Base-by-base conservation (phyloP, 805 yeast genomes). In the Barnettozyma pratensis region DNA sequence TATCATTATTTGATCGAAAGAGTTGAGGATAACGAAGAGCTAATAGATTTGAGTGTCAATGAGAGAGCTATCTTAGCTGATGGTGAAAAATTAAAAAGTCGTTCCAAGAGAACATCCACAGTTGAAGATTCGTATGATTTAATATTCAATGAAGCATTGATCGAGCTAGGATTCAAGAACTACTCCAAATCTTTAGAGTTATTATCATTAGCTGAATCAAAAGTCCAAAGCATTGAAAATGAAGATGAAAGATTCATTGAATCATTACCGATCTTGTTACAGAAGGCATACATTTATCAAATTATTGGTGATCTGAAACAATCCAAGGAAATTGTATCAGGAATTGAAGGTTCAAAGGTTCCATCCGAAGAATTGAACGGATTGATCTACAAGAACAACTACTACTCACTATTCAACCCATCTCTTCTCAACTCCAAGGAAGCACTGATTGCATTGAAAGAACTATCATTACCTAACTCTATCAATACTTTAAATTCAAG, bases 41-140 rank as follows among this genome's bases (percentile, higher is more conserved):
- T 59, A 10, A 50, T 73, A 38, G 95, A 86, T 63, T 65, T 86
- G 49, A 67, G 77, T 31, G 81, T 85, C 49, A 86, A 86, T 59
- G 86, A 84, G 63, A 73, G 83, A 50, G 89, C 91, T 3, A 80
- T 81, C 10, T 65, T 81, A 27, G 77, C 85, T 25, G 86, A 79
- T 19, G 55, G 54, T 6, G 61, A 64, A 30, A 52, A 55, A 10
- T 11, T 46, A 10, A 60, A 54, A 8, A 34, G 30, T 57, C 53
- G 64, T 6, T 42, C 51, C 32, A 38, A 54, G 10, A 43, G 39
- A 31, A 55, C 64, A 6, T 42, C 60, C 11, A 47, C 51, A 5
- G 49, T 46, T 38, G 57, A 57, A 7, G 65, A 59, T 14, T 74
- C 80, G 3, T 83, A 85, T 60, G 95, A 86, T 63, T 67, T 77